A percentile compares a stretch with the other conserved stretches of the same genome.
Conservation (phyloP, 2,329 filamentous ascomycete genomes). For the Grosmannia serpens region DNA sequence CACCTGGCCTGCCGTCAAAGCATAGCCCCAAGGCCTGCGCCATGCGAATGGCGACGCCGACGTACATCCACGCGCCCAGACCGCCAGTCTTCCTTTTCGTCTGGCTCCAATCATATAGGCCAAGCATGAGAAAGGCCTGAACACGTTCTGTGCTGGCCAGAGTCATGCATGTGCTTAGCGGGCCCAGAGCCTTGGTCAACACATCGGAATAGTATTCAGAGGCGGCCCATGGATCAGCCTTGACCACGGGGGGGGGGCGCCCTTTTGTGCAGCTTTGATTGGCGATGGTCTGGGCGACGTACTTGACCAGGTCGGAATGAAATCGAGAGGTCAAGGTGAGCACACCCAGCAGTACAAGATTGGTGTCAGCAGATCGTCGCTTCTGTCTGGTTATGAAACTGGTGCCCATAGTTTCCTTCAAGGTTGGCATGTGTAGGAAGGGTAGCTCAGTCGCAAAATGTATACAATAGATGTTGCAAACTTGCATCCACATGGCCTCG, state of each 20-base stretch:
- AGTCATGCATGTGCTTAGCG: slow-evolving; percentile 33
- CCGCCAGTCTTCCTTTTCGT: slow-evolving; percentile 37
- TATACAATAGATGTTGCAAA: slow-evolving; percentile 58
- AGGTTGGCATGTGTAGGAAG: slow-evolving; percentile 56
- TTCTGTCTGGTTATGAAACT: slow-evolving; percentile 24
- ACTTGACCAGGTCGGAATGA: slow-evolving; percentile 47
- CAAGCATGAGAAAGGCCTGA: slow-evolving; percentile 60
- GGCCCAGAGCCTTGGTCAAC: slow-evolving; percentile 39
- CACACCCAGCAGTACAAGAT: slow-evolving; percentile 53
- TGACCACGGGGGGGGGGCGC: slow-evolving; percentile 20
- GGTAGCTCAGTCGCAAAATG: slow-evolving; percentile 64
- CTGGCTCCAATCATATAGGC: slow-evolving; percentile 61
- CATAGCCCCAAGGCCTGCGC: slow-evolving; percentile 51
- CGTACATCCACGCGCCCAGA: slow-evolving; percentile 52
- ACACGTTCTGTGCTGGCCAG: slow-evolving; percentile 49
- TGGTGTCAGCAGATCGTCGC: slow-evolving; percentile 20
- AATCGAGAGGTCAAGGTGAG: slow-evolving; percentile 60
- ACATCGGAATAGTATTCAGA: slow-evolving; percentile 55
- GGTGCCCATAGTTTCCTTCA: slow-evolving; percentile 40
- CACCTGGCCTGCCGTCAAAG: slow-evolving; percentile 34
- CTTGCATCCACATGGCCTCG: slow-evolving; percentile 52
- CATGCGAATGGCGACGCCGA: slow-evolving; percentile 53
- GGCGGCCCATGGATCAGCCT: slow-evolving; percentile 39
- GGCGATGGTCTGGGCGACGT: slow-evolving; percentile 30
- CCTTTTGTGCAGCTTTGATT: slow-evolving; percentile 21